A percentile compares a stretch with the other conserved stretches of the same genome.
These are phyloP conservation scores for Saturnispora halmiae DNA, from an alignment of 805 yeast species.

Conservation along the genomic window DNA sequence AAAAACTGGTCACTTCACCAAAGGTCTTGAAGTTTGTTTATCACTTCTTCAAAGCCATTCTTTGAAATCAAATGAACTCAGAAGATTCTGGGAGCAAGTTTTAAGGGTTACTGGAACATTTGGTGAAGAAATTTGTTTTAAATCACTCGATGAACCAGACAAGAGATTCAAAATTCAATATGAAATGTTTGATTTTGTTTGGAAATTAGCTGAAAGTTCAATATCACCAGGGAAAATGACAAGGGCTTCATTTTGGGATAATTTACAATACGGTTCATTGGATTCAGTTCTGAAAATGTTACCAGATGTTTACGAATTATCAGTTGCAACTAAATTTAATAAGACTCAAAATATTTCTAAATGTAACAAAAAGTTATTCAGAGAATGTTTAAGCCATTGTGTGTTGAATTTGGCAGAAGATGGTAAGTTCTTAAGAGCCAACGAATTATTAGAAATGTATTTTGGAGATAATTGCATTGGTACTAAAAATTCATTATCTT, in stretches of 20 bases:
- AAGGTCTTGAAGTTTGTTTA: slow-evolving; percentile 22
- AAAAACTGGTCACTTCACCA: slow-evolving; percentile 22
- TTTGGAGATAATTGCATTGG: slow-evolving; percentile 20
- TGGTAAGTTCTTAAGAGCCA: slow-evolving; percentile 23
- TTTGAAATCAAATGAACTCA: neutral
- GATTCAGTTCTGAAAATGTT: slow-evolving; percentile 19
- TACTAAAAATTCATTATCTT: slow-evolving; percentile 11
- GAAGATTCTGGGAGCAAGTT: slow-evolving; percentile 19
- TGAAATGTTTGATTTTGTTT: slow-evolving; percentile 21
- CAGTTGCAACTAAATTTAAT: slow-evolving; percentile 9
- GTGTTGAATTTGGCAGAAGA: slow-evolving; percentile 17
- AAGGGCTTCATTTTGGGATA: slow-evolving; percentile 17
- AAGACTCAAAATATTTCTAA: slow-evolving; percentile 14
- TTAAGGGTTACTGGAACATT: slow-evolving; percentile 22
- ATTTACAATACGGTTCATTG: slow-evolving; percentile 20
- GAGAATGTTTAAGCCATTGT: slow-evolving; percentile 20
- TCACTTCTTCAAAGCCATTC: slow-evolving; percentile 17
- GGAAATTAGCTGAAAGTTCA: slow-evolving; percentile 17
- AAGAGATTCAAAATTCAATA: slow-evolving; percentile 12
- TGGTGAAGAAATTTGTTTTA: slow-evolving; percentile 1
- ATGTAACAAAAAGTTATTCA: slow-evolving; percentile 16
- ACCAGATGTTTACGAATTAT: slow-evolving; percentile 16
- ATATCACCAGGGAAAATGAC: slow-evolving; percentile 13
- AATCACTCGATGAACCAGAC: neutral
- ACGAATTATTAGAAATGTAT: slow-evolving; percentile 22